A percentile compares a stretch with the other conserved stretches of the same genome.
These are phyloP conservation scores for Metschnikowia lachancei DNA, from an alignment of 805 yeast genomes.

Conservation along the genomic window DNA sequence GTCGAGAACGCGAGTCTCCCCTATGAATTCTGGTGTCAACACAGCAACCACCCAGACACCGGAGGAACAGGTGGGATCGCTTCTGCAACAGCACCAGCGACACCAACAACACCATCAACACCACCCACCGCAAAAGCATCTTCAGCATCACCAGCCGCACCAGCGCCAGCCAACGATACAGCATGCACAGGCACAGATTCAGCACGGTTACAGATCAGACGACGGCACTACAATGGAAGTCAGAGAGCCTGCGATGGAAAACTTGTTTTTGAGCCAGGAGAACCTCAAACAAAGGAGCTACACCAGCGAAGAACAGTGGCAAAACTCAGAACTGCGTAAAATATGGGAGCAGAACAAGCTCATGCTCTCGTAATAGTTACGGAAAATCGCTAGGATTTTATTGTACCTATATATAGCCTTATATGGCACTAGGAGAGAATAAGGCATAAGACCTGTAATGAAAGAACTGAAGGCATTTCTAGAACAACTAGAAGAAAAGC, in stretches of 20 bases:
- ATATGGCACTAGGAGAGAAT: not conserved
- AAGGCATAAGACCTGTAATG: not conserved
- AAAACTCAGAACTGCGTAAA: constrained; percentile 16
- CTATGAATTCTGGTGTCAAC: not conserved
- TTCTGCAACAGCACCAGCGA: not conserved
- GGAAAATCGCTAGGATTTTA: not conserved
- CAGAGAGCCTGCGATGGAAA: not conserved
- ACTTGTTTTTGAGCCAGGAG: constrained; percentile 4
- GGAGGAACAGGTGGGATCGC: not conserved
- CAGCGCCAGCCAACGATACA: not conserved
- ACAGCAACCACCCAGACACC: not conserved
- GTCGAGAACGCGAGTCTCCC: not conserved
- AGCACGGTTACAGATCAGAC: constrained; percentile 2
- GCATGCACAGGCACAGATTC: not conserved
- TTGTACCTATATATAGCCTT: not conserved
- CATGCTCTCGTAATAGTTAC: constrained; percentile 13
- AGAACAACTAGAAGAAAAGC: not conserved
- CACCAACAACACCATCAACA: not conserved
- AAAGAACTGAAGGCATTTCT: not conserved
- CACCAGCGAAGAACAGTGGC: constrained; percentile 10
- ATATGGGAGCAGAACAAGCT: constrained; percentile 20
- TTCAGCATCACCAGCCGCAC: not conserved
- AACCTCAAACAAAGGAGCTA: not conserved
- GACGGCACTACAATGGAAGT: not conserved
- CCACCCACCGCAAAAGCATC: too few relatives aligned